Evolutionary conservation across 192 early-diverging fungal genomes (phyloP), one percentile per base, ranked within the genome.

Genomic region (Coemansia reversa): DNA sequence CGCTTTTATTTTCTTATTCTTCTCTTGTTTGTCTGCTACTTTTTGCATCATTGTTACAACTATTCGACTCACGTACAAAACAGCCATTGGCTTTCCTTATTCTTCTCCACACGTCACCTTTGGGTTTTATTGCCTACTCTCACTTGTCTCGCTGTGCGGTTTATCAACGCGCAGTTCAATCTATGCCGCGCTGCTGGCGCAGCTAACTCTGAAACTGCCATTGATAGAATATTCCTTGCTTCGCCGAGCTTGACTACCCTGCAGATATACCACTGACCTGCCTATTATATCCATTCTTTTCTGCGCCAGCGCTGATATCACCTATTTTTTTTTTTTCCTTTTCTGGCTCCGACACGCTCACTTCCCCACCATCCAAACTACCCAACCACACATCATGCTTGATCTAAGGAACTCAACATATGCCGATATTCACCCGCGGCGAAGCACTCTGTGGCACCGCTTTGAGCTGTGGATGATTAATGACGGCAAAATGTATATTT

Each of bases 381-480:
- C 2, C 29, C 30, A 1, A 3, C 27, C 23, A 16, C n/a, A 28
- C 51, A 50, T 42, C 19, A 76, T 81, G 74, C 69, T 81, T 11
- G 71, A 81, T 65, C 33, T 81, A 2, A 69, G 68, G 51, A 72
- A 72, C 66, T 70, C 79, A 6, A 67, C 69, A 48, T 71, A 71
- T 60, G 57, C 70, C 24, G 70, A 76, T 45, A 67, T 75, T 12
- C 72, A 64, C 14, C 63, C 69, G 47, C 79, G 51, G 27, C 65
- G 60, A 29, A 74, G 60, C 9, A 76, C 79, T 50, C 62, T 81
- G 22, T 53, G 70, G 56, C 73, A 81, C 55, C 61, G 74, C 39
- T 72, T 81, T 50, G 66, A 76, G 60, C 63, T 81, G 16, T 81
- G 79, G 79, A 72, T 81, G 74, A 81, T 81, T 33, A 71, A 81